These are phyloP conservation scores for Chlamydomonas urium DNA, from an alignment of 139 green algal species.

Conservation along the genomic window DNA sequence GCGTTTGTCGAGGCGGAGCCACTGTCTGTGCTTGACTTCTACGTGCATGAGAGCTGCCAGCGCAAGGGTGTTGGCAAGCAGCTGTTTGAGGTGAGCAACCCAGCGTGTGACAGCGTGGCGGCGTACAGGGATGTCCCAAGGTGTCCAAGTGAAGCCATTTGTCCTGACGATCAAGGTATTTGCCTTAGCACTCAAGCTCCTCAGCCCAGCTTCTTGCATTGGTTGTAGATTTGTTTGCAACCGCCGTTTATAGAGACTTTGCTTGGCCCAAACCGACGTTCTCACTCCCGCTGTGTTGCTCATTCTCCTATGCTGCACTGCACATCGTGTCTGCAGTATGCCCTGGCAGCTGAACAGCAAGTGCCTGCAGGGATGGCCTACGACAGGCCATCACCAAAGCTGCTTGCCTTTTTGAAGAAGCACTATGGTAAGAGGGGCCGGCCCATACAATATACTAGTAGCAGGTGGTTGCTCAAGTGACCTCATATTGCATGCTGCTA, in stretches of 20 bases:
- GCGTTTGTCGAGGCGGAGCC: not conserved
- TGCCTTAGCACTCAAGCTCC: not conserved
- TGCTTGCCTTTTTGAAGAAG: conserved; percentile 60
- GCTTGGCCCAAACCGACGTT: too few relatives aligned
- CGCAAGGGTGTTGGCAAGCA: conserved; percentile 56
- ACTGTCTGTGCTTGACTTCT: conserved; percentile 78
- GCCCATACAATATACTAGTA: not conserved
- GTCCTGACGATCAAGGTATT: not conserved
- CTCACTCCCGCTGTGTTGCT: too few relatives aligned
- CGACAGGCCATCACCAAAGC: conserved; percentile 71
- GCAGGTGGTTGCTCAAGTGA: too few relatives aligned
- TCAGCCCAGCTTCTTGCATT: conserved; percentile 1
- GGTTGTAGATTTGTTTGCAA: too few relatives aligned
- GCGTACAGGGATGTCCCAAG: not conserved
- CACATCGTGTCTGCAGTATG: conserved; percentile 26
- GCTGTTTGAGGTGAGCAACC: conserved; percentile 56
- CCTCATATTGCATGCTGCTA: too few relatives aligned
- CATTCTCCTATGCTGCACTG: too few relatives aligned
- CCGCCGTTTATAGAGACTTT: too few relatives aligned
- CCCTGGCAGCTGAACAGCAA: conserved; percentile 37
- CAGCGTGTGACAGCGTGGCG: not conserved
- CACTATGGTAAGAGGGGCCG: conserved; percentile 51
- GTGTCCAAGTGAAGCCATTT: conserved; percentile 1
- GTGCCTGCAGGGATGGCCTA: conserved; percentile 52
- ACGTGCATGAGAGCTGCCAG: conserved; percentile 75